Base-by-base conservation (phyloP, 139 green algal genomes). In the Gonium pectorale region DNA sequence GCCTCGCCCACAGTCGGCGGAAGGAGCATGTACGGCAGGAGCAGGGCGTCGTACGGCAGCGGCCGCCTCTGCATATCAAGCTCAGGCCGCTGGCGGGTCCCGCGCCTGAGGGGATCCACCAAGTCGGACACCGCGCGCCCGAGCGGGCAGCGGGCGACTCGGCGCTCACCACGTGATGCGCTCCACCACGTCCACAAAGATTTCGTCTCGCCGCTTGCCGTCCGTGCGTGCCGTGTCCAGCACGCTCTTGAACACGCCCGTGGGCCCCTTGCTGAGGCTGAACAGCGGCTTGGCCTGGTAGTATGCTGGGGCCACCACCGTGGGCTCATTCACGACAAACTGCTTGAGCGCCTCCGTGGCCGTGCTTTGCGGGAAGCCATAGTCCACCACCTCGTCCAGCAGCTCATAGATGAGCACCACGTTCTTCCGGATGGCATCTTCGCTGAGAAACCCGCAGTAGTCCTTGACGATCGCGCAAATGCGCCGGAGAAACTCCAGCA, bases 101-200 rank as follows among this genome's bases (percentile, higher is more conserved):
- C n/a, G n/a, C n/a, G n/a, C n/a, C n/a, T n/a, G n/a, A n/a, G n/a
- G n/a, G n/a, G n/a, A n/a, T n/a, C n/a, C n/a, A n/a, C n/a, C n/a
- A n/a, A n/a, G n/a, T n/a, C n/a, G n/a, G n/a, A n/a, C n/a, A n/a
- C n/a, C n/a, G n/a, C n/a, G n/a, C n/a, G n/a, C n/a, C n/a, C n/a
- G n/a, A n/a, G n/a, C n/a, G n/a, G n/a, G n/a, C n/a, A n/a, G n/a
- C n/a, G n/a, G n/a, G n/a, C n/a, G n/a, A n/a, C n/a, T n/a, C n/a
- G n/a, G n/a, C n/a, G 24, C 71, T n/a, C 31, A 81, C 73, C 94
- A 94, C 11, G 88, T 96, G 54, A 99, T 81, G 27, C 96, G 95
- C 93, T 99, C 97, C 40, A 99, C 95, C 44, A 99, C 94, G 85
- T 99, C 97, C 41, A 99, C 96, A 88, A 99, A 99, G 56, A 99